Evolutionary conservation across 2,329 filamentous ascomycete genomes (phyloP).

Genomic region (Aspergillus fumigatiaffinis): DNA sequence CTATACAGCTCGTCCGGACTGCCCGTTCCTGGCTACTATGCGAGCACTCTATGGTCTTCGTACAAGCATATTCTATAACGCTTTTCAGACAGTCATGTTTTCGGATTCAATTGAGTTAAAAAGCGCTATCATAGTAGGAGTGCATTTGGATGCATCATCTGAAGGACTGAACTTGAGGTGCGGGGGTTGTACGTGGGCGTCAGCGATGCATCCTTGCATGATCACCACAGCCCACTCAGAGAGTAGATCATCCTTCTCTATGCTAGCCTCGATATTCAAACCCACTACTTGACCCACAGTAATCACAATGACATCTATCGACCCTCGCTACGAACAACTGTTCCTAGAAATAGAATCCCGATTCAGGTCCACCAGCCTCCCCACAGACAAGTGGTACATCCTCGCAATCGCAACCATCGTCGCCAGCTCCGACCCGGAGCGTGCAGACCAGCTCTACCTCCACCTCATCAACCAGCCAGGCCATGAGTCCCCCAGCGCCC

Average conservation of each 20-base stretch:
- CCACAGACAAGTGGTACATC: conserved; percentile 31
- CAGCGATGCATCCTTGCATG: neutral
- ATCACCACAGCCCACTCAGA: neutral
- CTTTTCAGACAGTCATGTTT: neutral
- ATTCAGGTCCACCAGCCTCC: conserved; percentile 24
- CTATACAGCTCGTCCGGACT: neutral
- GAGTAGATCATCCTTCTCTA: neutral
- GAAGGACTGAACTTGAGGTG: neutral
- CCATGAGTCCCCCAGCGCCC: conserved; percentile 25
- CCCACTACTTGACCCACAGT: neutral
- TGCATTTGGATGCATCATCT: neutral
- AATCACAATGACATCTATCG: conserved; percentile 17
- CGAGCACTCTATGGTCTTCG: neutral
- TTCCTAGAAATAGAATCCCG: conserved; percentile 27
- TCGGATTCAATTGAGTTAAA: neutral
- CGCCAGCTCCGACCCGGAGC: conserved; percentile 50
- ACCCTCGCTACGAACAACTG: conserved; percentile 25
- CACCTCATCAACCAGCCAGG: conserved; percentile 52
- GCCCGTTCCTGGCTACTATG: neutral
- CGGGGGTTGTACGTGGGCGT: neutral
- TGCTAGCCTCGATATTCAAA: neutral
- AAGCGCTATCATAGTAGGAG: neutral
- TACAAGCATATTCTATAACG: neutral
- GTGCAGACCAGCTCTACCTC: conserved; percentile 53
- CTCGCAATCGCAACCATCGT: conserved; percentile 43